Base-by-base conservation (phyloP, 1,284 basidiomycete genomes). In the Athelia sp. region DNA sequence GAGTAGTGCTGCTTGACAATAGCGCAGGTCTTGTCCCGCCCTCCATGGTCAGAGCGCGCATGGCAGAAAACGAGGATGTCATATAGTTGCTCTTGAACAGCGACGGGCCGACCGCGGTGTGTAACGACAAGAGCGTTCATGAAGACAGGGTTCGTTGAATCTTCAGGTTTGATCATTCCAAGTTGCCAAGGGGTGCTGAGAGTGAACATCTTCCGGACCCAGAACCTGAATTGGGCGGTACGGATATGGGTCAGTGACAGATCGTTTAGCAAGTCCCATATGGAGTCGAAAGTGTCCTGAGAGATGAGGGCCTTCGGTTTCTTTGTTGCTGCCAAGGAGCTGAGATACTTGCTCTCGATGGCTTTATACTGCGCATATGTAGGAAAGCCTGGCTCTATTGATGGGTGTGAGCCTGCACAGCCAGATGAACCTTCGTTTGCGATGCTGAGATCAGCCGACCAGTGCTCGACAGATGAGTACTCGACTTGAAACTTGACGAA, bases 141-240 rank as follows among this genome's bases (percentile, higher is more conserved):
- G 32, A n/a, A 34, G 11, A 34, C n/a, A 11, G 32, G 11, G n/a
- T 11, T 34, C 11, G 32, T 34, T 11, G 32, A 34, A n/a, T 34
- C 32, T 34, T 11, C 32, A n/a, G 32, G 11, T 11, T 11, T 34
- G 55, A 18, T 56, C 54, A 42, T 52, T n/a, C n/a, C n/a, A n/a
- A 57, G 49, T 9, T 56, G 55, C 11, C 66, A 55, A 43, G 69
- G 63, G 46, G 69, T 65, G 45, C 73, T 74, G 4, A 87, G 59
- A 45, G 67, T 68, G 61, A 90, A 89, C 79, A 83, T 89, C 70
- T 86, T 87, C 57, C 85, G 80, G 4, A 82, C 87, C 87, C 88
- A 90, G 66, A 82, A 88, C 43, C 85, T 78, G 62, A 90, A 90
- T 56, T 85, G 82, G 1, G 83, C 72, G 3, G 75, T 80, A 54